These are phyloP conservation scores for Dissophora globulifera DNA, from an alignment of 192 early-diverging fungal genomes.

Conservation along the genomic window DNA sequence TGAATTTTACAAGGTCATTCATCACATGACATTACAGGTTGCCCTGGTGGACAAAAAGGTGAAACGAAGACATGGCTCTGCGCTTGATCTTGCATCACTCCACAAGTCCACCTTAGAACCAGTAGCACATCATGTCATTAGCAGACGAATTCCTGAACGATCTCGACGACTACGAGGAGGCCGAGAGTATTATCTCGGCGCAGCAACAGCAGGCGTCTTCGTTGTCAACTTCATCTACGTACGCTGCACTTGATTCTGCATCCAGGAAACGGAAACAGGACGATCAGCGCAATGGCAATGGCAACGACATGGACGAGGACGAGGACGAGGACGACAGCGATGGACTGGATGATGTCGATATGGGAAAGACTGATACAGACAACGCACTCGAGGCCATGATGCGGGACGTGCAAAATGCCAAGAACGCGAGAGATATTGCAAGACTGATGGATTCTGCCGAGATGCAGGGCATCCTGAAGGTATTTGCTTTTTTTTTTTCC, in stretches of 20 bases:
- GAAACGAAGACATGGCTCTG: too few relatives aligned
- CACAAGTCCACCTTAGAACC: background rate
- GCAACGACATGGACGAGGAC: constrained; percentile 56
- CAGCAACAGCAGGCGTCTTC: constrained; percentile 37
- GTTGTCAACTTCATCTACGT: background rate
- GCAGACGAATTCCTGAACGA: constrained; percentile 92
- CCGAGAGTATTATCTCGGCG: constrained; percentile 48
- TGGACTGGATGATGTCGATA: constrained; percentile 53
- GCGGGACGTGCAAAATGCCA: constrained; percentile 53
- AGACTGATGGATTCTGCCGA: constrained; percentile 69
- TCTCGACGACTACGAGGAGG: constrained; percentile 72
- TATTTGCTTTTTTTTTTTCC: too few relatives aligned
- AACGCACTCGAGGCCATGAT: constrained; percentile 36
- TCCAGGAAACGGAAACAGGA: constrained; percentile 31
- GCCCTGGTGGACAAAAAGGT: too few relatives aligned
- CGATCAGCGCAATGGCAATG: constrained; percentile 22
- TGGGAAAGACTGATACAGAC: constrained; percentile 22
- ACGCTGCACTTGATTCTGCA: background rate
- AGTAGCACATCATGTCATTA: constrained; percentile 55
- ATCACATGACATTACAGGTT: too few relatives aligned
- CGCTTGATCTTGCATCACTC: background rate
- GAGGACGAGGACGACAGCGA: constrained; percentile 63
- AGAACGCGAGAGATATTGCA: constrained; percentile 72
- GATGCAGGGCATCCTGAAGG: constrained; percentile 70
- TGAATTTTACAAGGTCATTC: too few relatives aligned